Conservation (phyloP, 2,329 filamentous ascomycete species). For the Sphaerulina vaccinii region DNA sequence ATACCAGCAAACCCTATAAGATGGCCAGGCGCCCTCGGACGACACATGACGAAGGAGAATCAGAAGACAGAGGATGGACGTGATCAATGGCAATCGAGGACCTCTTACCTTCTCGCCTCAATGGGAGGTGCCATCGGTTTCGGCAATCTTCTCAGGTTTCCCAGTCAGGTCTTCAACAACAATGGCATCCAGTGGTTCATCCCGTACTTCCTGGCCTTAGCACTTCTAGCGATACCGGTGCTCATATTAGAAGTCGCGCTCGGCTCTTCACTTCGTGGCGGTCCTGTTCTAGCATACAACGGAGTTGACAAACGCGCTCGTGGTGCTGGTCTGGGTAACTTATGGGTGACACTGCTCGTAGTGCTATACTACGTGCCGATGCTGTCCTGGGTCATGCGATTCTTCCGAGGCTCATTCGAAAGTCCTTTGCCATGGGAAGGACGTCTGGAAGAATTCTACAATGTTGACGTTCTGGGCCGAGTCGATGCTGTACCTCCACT, state of each 20-base stretch:
- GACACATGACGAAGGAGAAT: constrained; percentile 9
- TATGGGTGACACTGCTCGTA: constrained; percentile 56
- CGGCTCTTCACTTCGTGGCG: constrained; percentile 52
- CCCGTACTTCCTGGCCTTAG: constrained; percentile 56
- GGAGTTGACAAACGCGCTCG: constrained; percentile 54
- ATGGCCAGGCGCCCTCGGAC: constrained; percentile 4
- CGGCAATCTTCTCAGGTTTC: constrained; percentile 59
- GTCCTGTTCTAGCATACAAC: constrained; percentile 34
- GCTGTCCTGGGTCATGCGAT: constrained; percentile 59
- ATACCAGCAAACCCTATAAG: constrained; percentile 4
- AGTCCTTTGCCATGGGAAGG: constrained; percentile 56
- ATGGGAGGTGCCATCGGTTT: constrained; percentile 61
- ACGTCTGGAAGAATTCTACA: constrained; percentile 49
- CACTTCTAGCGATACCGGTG: constrained; percentile 56
- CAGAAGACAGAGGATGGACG: constrained; percentile 38
- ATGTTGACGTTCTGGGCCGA: constrained; percentile 50
- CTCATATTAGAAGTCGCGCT: constrained; percentile 56
- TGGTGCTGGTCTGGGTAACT: constrained; percentile 53
- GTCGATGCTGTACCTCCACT: constrained; percentile 42
- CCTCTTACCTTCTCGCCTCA: constrained; percentile 57
- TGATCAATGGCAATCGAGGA: constrained; percentile 57
- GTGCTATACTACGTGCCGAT: constrained; percentile 58
- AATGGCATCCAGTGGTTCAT: constrained; percentile 61
- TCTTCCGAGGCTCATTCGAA: constrained; percentile 57
- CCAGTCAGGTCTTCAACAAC: constrained; percentile 60